Conservation (phyloP, 2,329 filamentous ascomycete genomes). For the Phialocephala sp. region DNA sequence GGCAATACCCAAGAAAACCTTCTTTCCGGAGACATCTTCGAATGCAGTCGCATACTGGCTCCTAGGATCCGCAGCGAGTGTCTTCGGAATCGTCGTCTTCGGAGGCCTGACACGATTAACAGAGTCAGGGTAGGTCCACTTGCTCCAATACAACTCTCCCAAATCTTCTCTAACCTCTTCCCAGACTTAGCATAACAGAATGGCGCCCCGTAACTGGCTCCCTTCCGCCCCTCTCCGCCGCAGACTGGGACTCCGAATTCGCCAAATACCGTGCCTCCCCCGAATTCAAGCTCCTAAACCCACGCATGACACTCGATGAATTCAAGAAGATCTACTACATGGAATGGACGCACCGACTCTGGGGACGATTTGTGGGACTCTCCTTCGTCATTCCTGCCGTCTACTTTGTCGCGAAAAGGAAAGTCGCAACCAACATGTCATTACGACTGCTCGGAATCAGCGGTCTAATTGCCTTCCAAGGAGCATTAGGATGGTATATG, state of each 20-base stretch:
- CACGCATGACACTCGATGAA: conserved; percentile 88
- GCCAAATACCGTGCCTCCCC: conserved; percentile 89
- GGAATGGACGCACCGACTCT: conserved; percentile 96
- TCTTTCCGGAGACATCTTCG: conserved; percentile 61
- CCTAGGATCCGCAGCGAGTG: conserved; percentile 85
- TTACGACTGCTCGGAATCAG: conserved; percentile 81
- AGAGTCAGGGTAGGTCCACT: conserved; percentile 79
- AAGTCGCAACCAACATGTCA: conserved; percentile 80
- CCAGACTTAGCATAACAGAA: conserved; percentile 94
- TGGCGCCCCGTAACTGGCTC: conserved; percentile 97
- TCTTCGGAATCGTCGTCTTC: conserved; percentile 96
- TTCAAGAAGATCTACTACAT: conserved; percentile 99
- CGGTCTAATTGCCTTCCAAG: conserved; percentile 90
- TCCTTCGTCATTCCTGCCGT: conserved; percentile 86
- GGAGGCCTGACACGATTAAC: conserved; percentile 92
- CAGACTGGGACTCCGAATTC: conserved; percentile 93
- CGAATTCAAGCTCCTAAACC: conserved; percentile 91
- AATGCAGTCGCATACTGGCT: conserved; percentile 91
- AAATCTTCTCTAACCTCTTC: conserved; percentile 6
- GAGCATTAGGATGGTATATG: conserved; percentile 99
- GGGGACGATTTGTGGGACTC: conserved; percentile 90
- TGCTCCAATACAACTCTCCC: conserved; percentile 15
- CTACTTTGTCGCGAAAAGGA: conserved; percentile 84
- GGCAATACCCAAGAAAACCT: conserved; percentile 26
- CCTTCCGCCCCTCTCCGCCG: conserved; percentile 76